Percentiles rank a stretch among this genome's conserved stretches.
phyloP scores from a whole-genome alignment of 164 flowering plant genomes.

The grape (Vitis vinifera) region ASM3070453v1 NC_081821.1:1013001-1013500 shows the following conservation, averaged over 20 bases:
- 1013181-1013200: not conserved
- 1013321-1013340: slow-evolving; percentile 51
- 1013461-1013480: slow-evolving; percentile 23
- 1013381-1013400: slow-evolving; percentile 43
- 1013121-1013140: slow-evolving; percentile 27
- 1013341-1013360: slow-evolving; percentile 51
- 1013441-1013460: slow-evolving; percentile 37
- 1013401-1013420: slow-evolving; percentile 44
- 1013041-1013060: no score
- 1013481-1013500: no score
- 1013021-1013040: no score
- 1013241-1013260: slow-evolving; percentile 33
- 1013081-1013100: not conserved
- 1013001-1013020: no score
- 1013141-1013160: slow-evolving; percentile 10
- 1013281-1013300: slow-evolving; percentile 60
- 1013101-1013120: slow-evolving; percentile 24
- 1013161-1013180: not conserved
- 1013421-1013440: slow-evolving; percentile 38
- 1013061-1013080: not conserved
- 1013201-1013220: no score
- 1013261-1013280: slow-evolving; percentile 40
- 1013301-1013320: slow-evolving; percentile 51
- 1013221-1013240: not conserved
- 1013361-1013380: slow-evolving; percentile 30